Percentiles rank a stretch among this genome's conserved stretches.
Conservation (phyloP, 2,329 filamentous ascomycete species). For the Claviceps citrina region DNA sequence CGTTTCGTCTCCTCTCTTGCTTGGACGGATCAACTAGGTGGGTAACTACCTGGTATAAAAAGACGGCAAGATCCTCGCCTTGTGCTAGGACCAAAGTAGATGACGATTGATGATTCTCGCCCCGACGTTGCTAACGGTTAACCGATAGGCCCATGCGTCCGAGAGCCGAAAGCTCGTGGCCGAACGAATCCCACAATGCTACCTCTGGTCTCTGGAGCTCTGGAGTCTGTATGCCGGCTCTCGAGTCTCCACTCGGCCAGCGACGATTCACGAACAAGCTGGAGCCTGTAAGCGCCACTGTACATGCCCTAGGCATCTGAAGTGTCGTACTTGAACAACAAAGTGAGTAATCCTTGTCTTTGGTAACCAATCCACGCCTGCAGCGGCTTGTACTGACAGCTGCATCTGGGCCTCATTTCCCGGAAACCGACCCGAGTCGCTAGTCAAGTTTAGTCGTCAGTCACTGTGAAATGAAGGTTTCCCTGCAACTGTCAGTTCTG, state of each 20-base stretch:
- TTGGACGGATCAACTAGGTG: too few species aligned
- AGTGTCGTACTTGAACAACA: background rate
- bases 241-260: too few species aligned
- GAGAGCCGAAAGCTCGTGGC: too few species aligned
- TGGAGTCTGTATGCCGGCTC: too few species aligned
- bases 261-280: too few species aligned
- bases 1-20: background rate
- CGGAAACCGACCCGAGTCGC: constrained; percentile 5
- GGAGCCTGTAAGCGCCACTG: background rate
- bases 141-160: too few species aligned
- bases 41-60: too few species aligned
- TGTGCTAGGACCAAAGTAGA: background rate
- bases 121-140: too few species aligned
- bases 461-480: background rate
- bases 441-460: background rate
- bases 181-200: too few species aligned
- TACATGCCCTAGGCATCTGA: too few species aligned
- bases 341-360: background rate
- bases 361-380: constrained; percentile 3
- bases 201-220: too few species aligned
- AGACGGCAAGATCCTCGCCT: background rate
- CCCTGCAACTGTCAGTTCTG: background rate
- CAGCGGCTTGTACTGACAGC: constrained; percentile 1
- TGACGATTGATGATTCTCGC: constrained; percentile 3
- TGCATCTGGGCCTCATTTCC: constrained; percentile 4